A percentile compares a stretch with the other conserved stretches of the same genome.
These are phyloP conservation scores for Epichloe bromicola DNA, from an alignment of 2,329 filamentous ascomycete species.

Conservation along the genomic window DNA sequence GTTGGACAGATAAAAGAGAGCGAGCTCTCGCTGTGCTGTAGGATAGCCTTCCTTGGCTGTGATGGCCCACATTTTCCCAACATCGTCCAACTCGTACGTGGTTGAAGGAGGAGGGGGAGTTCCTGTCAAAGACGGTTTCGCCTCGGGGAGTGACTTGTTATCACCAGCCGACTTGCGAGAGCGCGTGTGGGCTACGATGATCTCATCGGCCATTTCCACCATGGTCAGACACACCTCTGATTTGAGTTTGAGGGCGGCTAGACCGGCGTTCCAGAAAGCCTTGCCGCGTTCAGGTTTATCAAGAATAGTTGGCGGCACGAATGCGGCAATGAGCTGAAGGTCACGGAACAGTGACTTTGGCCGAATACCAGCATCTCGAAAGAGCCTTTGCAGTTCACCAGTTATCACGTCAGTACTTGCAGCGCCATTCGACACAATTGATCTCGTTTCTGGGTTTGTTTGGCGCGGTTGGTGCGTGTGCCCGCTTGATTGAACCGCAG, in stretches of 20 bases:
- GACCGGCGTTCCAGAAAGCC: constrained; percentile 80
- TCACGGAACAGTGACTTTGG: constrained; percentile 73
- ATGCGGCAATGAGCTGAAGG: constrained; percentile 59
- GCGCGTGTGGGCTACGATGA: constrained; percentile 49
- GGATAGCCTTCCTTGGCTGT: constrained; percentile 79
- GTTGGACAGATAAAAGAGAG: constrained; percentile 83
- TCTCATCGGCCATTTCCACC: constrained; percentile 48
- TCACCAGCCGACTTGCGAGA: constrained; percentile 37
- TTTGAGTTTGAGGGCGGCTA: constrained; percentile 80
- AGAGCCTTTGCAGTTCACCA: constrained; percentile 52
- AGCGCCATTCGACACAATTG: constrained; percentile 34
- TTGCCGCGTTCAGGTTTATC: constrained; percentile 54
- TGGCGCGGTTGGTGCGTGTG: constrained; percentile 22
- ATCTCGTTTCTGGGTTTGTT: constrained; percentile 35
- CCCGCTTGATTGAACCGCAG: constrained; percentile 14
- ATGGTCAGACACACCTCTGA: constrained; percentile 73
- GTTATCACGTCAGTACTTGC: constrained; percentile 53
- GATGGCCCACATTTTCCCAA: constrained; percentile 80
- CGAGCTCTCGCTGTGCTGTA: constrained; percentile 82
- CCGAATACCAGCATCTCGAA: constrained; percentile 54
- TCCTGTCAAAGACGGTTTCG: constrained; percentile 23
- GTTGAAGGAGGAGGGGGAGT: constrained; percentile 39
- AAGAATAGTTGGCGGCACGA: constrained; percentile 46
- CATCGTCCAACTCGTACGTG: constrained; percentile 63
- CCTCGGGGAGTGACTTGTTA: constrained; percentile 13